Evolutionary conservation across 2,329 filamentous ascomycete species (phyloP).

Genomic region (Tolypocladium ovalisporum): DNA sequence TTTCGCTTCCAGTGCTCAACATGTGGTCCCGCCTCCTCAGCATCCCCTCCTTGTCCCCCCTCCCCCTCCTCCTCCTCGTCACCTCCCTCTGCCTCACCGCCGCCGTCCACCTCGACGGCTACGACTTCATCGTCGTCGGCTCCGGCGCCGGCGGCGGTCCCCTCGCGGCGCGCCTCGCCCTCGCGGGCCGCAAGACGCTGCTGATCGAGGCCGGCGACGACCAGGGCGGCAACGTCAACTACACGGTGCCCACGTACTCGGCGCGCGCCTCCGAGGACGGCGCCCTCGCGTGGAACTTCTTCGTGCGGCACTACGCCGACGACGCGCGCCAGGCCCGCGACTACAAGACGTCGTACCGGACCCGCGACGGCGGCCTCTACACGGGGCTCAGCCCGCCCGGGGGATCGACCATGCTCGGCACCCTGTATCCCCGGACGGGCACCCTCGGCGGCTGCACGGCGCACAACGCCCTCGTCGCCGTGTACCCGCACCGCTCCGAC

Average conservation of each 20-base stretch:
- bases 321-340: slow-evolving; percentile 40
- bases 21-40: slow-evolving; percentile 1
- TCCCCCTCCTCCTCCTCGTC: slow-evolving; percentile 15
- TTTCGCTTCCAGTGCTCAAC: background rate
- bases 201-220: slow-evolving; percentile 53
- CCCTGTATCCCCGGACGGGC: slow-evolving; percentile 34
- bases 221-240: slow-evolving; percentile 34
- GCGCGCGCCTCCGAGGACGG: slow-evolving; percentile 38
- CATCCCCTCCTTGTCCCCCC: background rate
- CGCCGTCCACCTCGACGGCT: slow-evolving; percentile 6
- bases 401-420: slow-evolving; percentile 28
- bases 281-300: slow-evolving; percentile 51
- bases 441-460: slow-evolving; percentile 40
- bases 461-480: slow-evolving; percentile 49
- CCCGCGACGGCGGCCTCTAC: slow-evolving; percentile 37
- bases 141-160: slow-evolving; percentile 51
- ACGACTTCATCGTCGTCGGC: slow-evolving; percentile 52
- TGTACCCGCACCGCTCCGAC: slow-evolving; percentile 48
- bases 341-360: slow-evolving; percentile 47
- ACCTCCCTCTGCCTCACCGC: background rate
- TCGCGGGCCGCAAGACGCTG: slow-evolving; percentile 47
- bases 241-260: slow-evolving; percentile 38
- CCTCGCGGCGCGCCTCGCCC: slow-evolving; percentile 44
- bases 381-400: slow-evolving; percentile 26
- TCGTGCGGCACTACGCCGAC: slow-evolving; percentile 49